Evolutionary conservation across 805 yeast genomes (phyloP).

Genomic region (Kodamaea kaohsiungensis): DNA sequence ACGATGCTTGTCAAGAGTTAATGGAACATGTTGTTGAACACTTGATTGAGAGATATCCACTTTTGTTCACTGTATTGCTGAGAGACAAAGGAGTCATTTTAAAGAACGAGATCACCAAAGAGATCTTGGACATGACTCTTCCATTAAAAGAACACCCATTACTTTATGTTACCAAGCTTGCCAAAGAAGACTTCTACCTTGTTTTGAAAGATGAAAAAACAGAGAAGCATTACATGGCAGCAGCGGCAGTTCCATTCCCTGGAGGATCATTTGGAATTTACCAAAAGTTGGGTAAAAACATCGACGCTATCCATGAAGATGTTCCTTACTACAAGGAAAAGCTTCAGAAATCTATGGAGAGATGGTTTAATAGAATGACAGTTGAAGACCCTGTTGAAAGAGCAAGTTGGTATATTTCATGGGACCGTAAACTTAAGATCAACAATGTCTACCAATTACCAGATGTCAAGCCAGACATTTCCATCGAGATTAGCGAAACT

Average conservation of each 20-base stretch:
- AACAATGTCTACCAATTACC: slow-evolving; percentile 60
- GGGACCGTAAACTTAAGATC: slow-evolving; percentile 65
- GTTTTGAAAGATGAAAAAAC: slow-evolving; percentile 55
- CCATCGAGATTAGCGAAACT: slow-evolving; percentile 29
- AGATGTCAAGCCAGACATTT: slow-evolving; percentile 38
- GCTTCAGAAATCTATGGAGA: slow-evolving; percentile 68
- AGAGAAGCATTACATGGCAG: slow-evolving; percentile 62
- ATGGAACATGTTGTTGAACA: slow-evolving; percentile 64
- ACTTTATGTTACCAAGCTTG: slow-evolving; percentile 62
- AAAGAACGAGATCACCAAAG: slow-evolving; percentile 62
- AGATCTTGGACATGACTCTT: slow-evolving; percentile 55
- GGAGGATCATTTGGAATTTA: slow-evolving; percentile 72
- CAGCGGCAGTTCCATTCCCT: slow-evolving; percentile 79
- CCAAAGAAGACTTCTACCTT: slow-evolving; percentile 73
- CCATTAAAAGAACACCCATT: slow-evolving; percentile 69
- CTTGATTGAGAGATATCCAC: slow-evolving; percentile 62
- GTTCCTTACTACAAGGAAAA: slow-evolving; percentile 73
- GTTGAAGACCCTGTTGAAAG: slow-evolving; percentile 67
- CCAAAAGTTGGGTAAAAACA: slow-evolving; percentile 57
- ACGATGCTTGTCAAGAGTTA: slow-evolving; percentile 61
- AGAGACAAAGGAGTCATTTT: slow-evolving; percentile 43
- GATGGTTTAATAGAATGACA: slow-evolving; percentile 66
- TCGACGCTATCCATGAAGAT: slow-evolving; percentile 64
- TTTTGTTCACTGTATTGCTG: slow-evolving; percentile 51
- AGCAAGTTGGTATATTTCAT: slow-evolving; percentile 72